Evolutionary conservation across 169 alveolate species (phyloP), one percentile per base, ranked within the genome.

Genomic region (Cyclospora cayetanensis): DNA sequence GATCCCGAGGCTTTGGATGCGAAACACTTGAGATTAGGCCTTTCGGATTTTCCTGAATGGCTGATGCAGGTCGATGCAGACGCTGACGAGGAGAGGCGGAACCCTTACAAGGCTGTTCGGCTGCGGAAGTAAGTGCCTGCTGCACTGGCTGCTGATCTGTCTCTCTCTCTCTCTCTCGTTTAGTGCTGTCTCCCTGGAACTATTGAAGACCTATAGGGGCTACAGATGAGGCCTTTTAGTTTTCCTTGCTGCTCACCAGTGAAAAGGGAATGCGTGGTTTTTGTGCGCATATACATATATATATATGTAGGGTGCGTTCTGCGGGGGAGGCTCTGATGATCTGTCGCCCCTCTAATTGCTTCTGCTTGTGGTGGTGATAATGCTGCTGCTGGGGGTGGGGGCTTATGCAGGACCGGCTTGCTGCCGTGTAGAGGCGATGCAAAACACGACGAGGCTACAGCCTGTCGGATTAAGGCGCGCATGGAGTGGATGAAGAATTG

Each of bases 81-180:
- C 1, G 85, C 85, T 2, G 65, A 74, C 60, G 85, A 74, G 85
- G 52, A 74, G 34, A 11, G 65, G 85, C 85, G 37, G 4, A 74
- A 74, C 65, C 85, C 85, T 27, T 74, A 74, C 65, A 74, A 74
- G 85, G 85, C 85, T 37, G 85, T 74, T 22, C 85, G 85, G 18
- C 85, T 74, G 29, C 37, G 85, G 42, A 74, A 74, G 85, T 74
- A 74, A n/a, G 35, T 22, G 1, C 18, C 41, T 50, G 50, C 72
- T 46, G 52, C 88, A 1, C 20, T 7, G n/a, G 43, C 42, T 50
- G 72, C 50, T 79, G 88, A 12, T 9, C 35, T 25, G n/a, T 60
- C 74, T 60, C 35, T 60, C 22, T 25, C 74, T 60, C 11, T 25
- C 74, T 12, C 74, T 11, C 74, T 12, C 74, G 34, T 12, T 60